These are phyloP conservation scores for Ganoderma leucocontextum DNA, from an alignment of 1,284 basidiomycete species.

Conservation along the genomic window DNA sequence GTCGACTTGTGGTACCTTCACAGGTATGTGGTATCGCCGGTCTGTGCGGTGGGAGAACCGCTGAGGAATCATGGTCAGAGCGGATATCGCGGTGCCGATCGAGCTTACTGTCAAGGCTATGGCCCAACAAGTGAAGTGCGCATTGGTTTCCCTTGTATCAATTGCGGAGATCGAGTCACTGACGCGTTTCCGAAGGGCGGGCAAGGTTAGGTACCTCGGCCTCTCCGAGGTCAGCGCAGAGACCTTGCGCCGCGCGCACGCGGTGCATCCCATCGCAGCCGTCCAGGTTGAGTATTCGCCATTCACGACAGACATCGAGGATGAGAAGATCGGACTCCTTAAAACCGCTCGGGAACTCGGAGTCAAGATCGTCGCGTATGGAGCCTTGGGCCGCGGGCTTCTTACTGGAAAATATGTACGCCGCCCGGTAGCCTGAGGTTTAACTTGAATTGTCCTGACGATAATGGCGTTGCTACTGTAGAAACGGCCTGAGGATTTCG, in stretches of 20 bases:
- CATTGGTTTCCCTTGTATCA: too few relatives aligned
- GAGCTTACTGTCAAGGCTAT: conserved; percentile 43
- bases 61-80: conserved; percentile 15
- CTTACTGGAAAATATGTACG: conserved; percentile 2
- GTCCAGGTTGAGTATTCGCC: conserved; percentile 74
- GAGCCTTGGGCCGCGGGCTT: not conserved
- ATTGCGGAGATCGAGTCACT: not conserved
- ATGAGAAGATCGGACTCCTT: conserved; percentile 54
- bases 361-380: conserved; percentile 59
- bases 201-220: conserved; percentile 70
- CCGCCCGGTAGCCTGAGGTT: too few relatives aligned
- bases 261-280: conserved; percentile 66
- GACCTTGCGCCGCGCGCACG: conserved; percentile 70
- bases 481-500: conserved; percentile 54
- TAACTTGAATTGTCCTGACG: not conserved
- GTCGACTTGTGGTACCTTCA: conserved; percentile 50
- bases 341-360: conserved; percentile 31
- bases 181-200: conserved; percentile 46
- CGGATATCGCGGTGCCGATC: conserved; percentile 38
- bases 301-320: conserved; percentile 63
- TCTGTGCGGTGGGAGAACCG: not conserved
- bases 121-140: conserved; percentile 43
- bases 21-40: conserved; percentile 30
- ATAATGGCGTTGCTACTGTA: not conserved
- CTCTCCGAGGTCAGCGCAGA: conserved; percentile 66